Conservation (phyloP, 768 basidiomycete species). For the Krasilnikovozyma curviuscula region DNA sequence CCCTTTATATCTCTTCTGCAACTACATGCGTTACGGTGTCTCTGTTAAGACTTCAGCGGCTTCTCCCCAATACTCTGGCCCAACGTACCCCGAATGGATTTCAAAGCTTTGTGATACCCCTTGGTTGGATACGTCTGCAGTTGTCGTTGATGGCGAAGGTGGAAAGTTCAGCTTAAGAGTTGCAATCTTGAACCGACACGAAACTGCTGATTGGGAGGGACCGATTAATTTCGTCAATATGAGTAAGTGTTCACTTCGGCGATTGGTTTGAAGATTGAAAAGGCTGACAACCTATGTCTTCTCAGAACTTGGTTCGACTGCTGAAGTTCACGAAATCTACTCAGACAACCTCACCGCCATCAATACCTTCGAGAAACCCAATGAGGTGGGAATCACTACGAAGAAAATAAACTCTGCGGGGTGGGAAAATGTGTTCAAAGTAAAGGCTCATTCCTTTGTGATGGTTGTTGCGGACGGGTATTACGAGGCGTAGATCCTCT, state of each 20-base stretch:
- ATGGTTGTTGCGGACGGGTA: no score
- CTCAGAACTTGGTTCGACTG: conserved; percentile 28
- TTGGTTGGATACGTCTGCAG: conserved; percentile 35
- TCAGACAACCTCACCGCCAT: conserved; percentile 30
- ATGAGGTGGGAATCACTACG: no score
- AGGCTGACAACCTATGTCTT: conserved; percentile 15
- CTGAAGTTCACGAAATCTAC: conserved; percentile 38
- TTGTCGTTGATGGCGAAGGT: conserved; percentile 27
- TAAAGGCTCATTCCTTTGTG: no score
- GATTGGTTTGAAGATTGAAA: not conserved
- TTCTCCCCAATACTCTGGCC: conserved; percentile 16
- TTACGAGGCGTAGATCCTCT: no score
- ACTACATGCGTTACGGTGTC: conserved; percentile 4
- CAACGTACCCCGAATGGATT: conserved; percentile 38
- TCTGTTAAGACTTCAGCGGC: conserved; percentile 32
- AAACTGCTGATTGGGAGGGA: conserved; percentile 25
- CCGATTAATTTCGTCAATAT: conserved; percentile 15
- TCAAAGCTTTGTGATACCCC: conserved; percentile 30
- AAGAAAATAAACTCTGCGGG: no score
- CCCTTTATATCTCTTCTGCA: conserved; percentile 13
- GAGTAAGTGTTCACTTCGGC: conserved; percentile 8
- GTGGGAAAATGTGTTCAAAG: no score
- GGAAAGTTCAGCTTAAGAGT: conserved; percentile 30
- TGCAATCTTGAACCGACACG: conserved; percentile 38
- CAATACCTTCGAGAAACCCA: conserved; percentile 35